Conservation (phyloP, 1,284 basidiomycete species). For the Irpex rosettiformis region DNA sequence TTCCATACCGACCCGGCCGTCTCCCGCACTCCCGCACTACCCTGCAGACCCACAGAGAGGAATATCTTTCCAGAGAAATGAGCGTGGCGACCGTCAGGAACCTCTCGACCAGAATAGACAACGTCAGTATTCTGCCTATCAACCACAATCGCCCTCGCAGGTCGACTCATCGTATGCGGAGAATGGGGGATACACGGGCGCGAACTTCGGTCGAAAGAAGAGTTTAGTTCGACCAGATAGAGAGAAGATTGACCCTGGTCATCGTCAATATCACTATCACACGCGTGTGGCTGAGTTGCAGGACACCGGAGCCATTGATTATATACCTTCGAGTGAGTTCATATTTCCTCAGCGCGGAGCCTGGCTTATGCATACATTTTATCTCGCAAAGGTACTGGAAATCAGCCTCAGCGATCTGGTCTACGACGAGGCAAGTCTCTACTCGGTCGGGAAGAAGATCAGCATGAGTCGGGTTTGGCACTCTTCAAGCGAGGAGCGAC, state of each 20-base stretch:
- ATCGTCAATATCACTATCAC: slow-evolving; percentile 95
- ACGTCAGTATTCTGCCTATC: slow-evolving; percentile 51
- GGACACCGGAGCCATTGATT: slow-evolving; percentile 58
- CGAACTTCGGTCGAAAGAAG: slow-evolving; percentile 78
- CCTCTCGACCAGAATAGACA: slow-evolving; percentile 50
- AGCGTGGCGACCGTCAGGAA: slow-evolving; percentile 61
- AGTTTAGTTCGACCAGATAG: slow-evolving; percentile 92
- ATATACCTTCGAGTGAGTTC: slow-evolving; percentile 77
- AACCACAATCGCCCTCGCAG: slow-evolving; percentile 38
- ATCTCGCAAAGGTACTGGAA: slow-evolving; percentile 67
- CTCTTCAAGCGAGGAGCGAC: slow-evolving; percentile 84
- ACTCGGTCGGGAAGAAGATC: slow-evolving; percentile 82
- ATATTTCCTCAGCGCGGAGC: neutral
- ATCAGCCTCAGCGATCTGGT: slow-evolving; percentile 62
- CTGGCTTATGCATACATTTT: slow-evolving; percentile 4
- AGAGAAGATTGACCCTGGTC: slow-evolving; percentile 94
- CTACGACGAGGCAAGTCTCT: slow-evolving; percentile 85
- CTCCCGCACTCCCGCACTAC: slow-evolving; percentile 21
- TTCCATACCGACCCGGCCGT: slow-evolving; percentile 19
- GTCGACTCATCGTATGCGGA: slow-evolving; percentile 44
- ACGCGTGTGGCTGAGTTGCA: slow-evolving; percentile 84
- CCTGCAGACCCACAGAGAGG: slow-evolving; percentile 32
- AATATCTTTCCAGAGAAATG: slow-evolving; percentile 65
- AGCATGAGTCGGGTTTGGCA: slow-evolving; percentile 83
- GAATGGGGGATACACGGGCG: slow-evolving; percentile 37